phyloP scores from a whole-genome alignment of 148 eudicot species.

The Chenopodium album region DNA sequence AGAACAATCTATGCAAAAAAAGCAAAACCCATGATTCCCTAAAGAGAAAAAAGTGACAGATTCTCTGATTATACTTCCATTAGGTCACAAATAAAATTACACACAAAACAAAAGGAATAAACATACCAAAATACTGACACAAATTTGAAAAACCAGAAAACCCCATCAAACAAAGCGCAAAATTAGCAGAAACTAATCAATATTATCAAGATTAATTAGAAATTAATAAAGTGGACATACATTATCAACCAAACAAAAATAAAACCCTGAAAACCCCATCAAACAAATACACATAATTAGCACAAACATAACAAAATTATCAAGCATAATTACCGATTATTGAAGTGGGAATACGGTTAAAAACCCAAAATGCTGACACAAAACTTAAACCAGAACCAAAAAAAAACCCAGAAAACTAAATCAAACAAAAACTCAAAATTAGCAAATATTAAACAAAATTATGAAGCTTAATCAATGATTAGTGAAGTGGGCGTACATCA shows the following conservation, averaged over 20 bases:
- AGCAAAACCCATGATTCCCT: slow-evolving; percentile 22
- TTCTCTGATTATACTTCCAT: slow-evolving; percentile 21
- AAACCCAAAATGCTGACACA: background rate
- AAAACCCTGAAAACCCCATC: slow-evolving; percentile 13
- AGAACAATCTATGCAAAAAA: slow-evolving; percentile 23
- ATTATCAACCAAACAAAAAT: too few relatives aligned
- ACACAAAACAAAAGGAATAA: background rate
- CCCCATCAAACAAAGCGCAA: background rate
- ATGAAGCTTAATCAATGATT: background rate
- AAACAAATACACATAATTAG: background rate
- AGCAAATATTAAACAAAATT: background rate
- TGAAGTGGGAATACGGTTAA: background rate
- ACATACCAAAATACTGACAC: background rate
- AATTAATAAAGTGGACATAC: background rate
- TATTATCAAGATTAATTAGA: background rate
- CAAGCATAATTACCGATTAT: background rate
- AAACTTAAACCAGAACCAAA: background rate
- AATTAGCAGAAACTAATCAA: background rate
- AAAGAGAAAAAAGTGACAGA: slow-evolving; percentile 28
- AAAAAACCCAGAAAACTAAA: slow-evolving; percentile 1
- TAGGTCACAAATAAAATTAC: slow-evolving; percentile 20
- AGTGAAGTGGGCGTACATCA: slow-evolving; percentile 26
- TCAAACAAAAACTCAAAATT: background rate
- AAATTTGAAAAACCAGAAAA: slow-evolving; percentile 15
- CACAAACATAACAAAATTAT: background rate